Base-by-base conservation (phyloP, 2,329 filamentous ascomycete genomes). In the Dendrostoma leiphaemia region DNA sequence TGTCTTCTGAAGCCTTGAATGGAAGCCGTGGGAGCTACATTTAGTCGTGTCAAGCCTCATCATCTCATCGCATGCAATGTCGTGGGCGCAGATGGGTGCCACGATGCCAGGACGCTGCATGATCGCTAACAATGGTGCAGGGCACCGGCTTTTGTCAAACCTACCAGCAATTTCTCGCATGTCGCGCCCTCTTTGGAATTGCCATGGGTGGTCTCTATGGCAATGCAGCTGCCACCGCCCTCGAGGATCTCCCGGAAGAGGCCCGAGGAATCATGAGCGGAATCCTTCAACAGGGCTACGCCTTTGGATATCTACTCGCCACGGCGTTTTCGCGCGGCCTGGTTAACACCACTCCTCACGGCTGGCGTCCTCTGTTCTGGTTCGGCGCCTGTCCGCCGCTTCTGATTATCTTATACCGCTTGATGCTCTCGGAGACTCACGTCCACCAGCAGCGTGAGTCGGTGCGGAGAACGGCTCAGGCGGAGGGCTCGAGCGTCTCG, bases 331-430 rank as follows among this genome's bases (percentile, higher is more conserved):
- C 82, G 10, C 76, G 84, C 7, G 90, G 78, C 4, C 79, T 94
- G 6, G 83, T 92, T 47, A 74, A 89, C 68, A 94, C 90, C 1
- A 93, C 90, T 0, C 69, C 83, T 1, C 86, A 95, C 65, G 85
- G 80, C 49, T 96, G 91, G 91, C 79, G 91, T 7, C 90, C 91
- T 0, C 76, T 96, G 0, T 96, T 86, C 76, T 96, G 91, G 91
- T 96, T 96, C 68, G 91, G 86, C 12, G 90, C 91, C 6, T 82
- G 86, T 34, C 89, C 90, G 0, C 91, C 91, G 0, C 79, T 91
- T 2, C 69, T 96, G 29, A 87, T 96, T 70, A 96, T 96, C 65
- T 64, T 84, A 51, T 91, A 89, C 76, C 86, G 91, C 31, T 74
- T 93, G 21, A 83, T 80, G 67, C 78, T 96, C 1, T 88, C 89